A percentile compares a stretch with the other conserved stretches of the same genome.
Evolutionary conservation across 352 stramenopile species (phyloP).

Genomic region (Globisporangium cylindrosporum): DNA sequence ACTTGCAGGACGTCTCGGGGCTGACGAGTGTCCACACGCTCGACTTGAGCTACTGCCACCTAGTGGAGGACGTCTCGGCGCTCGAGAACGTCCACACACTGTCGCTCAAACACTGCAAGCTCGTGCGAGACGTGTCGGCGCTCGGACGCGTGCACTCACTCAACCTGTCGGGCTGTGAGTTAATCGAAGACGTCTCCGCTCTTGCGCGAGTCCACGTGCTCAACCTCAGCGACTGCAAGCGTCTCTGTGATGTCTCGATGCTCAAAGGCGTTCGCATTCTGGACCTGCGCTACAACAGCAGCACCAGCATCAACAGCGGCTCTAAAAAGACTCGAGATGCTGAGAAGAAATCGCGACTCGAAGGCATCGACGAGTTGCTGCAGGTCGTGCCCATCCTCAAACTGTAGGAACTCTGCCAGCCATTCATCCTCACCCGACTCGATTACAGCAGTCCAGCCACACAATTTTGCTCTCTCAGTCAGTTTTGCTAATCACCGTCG

Average conservation of each 20-base stretch:
- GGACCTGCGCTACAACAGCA: constrained; percentile 60
- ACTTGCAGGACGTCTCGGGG: constrained; percentile 41
- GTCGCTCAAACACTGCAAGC: constrained; percentile 57
- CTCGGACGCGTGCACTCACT: constrained; percentile 47
- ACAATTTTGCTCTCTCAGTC: not conserved
- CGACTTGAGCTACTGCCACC: constrained; percentile 46
- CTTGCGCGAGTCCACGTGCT: constrained; percentile 51
- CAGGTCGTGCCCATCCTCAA: constrained; percentile 30
- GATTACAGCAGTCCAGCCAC: not conserved
- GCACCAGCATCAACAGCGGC: constrained; percentile 6
- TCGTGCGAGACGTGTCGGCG: constrained; percentile 43
- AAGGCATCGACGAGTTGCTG: constrained; percentile 15
- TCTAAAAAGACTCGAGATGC: not conserved
- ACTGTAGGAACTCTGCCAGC: constrained; percentile 11
- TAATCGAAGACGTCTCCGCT: constrained; percentile 44
- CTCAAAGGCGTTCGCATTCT: constrained; percentile 46
- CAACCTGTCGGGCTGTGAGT: constrained; percentile 52
- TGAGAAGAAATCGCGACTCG: constrained; percentile 5
- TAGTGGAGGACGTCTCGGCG: constrained; percentile 35
- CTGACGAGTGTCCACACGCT: constrained; percentile 43
- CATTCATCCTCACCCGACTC: not conserved
- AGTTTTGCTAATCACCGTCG: not conserved
- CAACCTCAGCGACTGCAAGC: constrained; percentile 56
- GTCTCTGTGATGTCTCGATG: constrained; percentile 42
- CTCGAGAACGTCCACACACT: constrained; percentile 45